Base-by-base conservation (phyloP, 2,329 filamentous ascomycete genomes). In the Cladorrhinum sp. region DNA sequence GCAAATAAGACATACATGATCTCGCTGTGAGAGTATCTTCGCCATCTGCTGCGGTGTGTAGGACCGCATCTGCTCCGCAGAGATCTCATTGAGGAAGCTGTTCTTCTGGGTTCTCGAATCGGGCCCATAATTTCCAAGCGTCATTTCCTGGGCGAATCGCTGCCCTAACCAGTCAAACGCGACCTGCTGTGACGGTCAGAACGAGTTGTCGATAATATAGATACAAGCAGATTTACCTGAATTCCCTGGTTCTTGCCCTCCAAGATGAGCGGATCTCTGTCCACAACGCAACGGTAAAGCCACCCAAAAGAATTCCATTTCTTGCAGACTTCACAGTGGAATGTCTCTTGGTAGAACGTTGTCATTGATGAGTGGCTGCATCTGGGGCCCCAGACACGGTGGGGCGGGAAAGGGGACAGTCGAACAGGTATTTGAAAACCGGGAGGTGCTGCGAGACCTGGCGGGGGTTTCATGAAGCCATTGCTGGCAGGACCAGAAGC, bases 201-300 rank as follows among this genome's bases (percentile, higher is more conserved):
- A 52, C 23, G 24, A 30, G 9, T n/a, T 36, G 24, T 24, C 12
- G 12, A 12, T 20, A 8, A 10, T 16, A 14, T 21, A 7, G 1
- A 33, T 14, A 21, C 23, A 39, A 50, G 9, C n/a, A 46, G 28
- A 49, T 63, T 39, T 64, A 70, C 52, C 57, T 33, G 21, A 48
- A 52, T 28, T 48, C 66, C 64, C 20, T 61, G 52, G 55, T 58
- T 50, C 64, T 71, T 66, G 18, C 73, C 72, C 48, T 77, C 73
- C 18, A 76, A 72, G 28, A 82, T 70, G 61, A 71, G 62, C 21
- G 69, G 70, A 28, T 83, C 79, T 10, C 76, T 76, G 67, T 92
- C 89, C 70, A 90, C 84, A 12, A 80, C 83, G 73, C 91, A 95
- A 62, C 82, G 79, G 72, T 91, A 95, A 21, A 95, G 75, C 84